Evolutionary conservation across 2,329 filamentous ascomycete species (phyloP).

Genomic region (Trichothecium sympodiale): DNA sequence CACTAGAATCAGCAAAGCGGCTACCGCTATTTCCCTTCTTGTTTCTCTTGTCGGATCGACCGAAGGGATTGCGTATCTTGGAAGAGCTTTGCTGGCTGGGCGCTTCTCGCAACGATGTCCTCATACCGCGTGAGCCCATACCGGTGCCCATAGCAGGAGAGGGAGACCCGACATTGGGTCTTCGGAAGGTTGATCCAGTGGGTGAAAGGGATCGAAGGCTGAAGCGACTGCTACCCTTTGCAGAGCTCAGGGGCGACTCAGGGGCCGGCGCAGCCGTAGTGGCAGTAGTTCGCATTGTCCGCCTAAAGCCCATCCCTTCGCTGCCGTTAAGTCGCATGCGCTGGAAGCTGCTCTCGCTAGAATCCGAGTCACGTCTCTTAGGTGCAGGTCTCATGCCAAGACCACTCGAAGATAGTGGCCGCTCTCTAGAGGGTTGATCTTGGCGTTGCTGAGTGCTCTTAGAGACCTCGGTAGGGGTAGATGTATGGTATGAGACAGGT

Average conservation of each 20-base stretch:
- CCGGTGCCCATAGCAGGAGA: constrained; percentile 21
- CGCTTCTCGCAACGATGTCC: constrained; percentile 30
- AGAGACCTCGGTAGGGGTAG: constrained; percentile 6
- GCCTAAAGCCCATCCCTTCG: constrained; percentile 52
- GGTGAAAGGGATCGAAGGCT: constrained; percentile 64
- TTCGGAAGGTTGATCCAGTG: constrained; percentile 40
- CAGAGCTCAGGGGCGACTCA: constrained; percentile 14
- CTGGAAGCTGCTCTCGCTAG: constrained; percentile 75
- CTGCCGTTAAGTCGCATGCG: constrained; percentile 40
- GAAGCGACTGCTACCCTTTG: constrained; percentile 43
- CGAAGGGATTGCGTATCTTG: constrained; percentile 24
- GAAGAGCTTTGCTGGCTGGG: constrained; percentile 21
- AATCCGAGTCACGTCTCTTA: constrained; percentile 47
- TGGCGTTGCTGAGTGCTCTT: constrained; percentile 4
- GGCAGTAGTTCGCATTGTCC: constrained; percentile 51
- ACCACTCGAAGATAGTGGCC: constrained; percentile 1
- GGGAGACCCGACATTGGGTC: constrained; percentile 23
- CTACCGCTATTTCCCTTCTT: constrained; percentile 30
- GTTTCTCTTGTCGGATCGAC: constrained; percentile 25
- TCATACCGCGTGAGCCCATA: constrained; percentile 24
- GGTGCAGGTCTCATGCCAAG: constrained; percentile 21
- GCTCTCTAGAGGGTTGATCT: not conserved
- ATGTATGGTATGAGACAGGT: constrained; percentile 19
- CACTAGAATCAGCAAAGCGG: constrained; percentile 52
- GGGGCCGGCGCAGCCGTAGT: constrained; percentile 10